Base-by-base conservation (phyloP, 179 eudicot species). In the Beta lomatogona region DNA sequence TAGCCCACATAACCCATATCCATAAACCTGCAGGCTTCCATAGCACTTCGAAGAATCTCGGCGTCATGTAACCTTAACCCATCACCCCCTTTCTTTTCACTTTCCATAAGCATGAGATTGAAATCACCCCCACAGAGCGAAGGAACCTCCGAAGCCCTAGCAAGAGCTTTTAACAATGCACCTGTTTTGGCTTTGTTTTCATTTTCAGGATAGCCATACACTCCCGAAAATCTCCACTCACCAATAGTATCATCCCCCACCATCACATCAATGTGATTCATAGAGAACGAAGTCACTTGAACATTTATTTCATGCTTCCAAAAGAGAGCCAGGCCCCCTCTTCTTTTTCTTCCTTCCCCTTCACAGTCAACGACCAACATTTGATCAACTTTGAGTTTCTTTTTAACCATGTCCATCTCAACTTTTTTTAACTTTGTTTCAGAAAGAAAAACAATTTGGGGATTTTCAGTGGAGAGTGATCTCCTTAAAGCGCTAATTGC, bases 391-490 rank as follows among this genome's bases (percentile, higher is more conserved):
- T 5, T 3, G 3, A 50, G 1, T 45, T 11, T 15, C 0, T n/a
- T 12, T 5, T 21, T 31, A 57, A 79, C 28, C 4, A 0, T 15
- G 0, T 54, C 44, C 75, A 59, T n/a, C 75, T 0, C 0, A 3
- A 3, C 0, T 3, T 19, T 67, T 25, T 15, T 1, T 25, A 25
- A 0, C 16, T 67, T 78, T 9, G 52, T 78, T 12, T 78, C 46
- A 25, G 31, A 50, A 14, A 78, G 22, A n/a, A 78, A 78, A 18
- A 73, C 80, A n/a, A 79, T 28, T 31, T 79, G 36, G 58, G 44
- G 67, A 69, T 36, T 57, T 21, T 79, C 25, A 0, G 21, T 1
- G 1, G 0, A 19, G 1, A 69, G 41, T 0, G 58, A 1, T 1
- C 75, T 11, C 25, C 11, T 68, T 0, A 71, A 22, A 18, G 76